Percentiles rank a stretch among this genome's conserved stretches.
Evolutionary conservation across 2,329 filamentous ascomycete species (phyloP).

Genomic region (Mariannaea sp.): DNA sequence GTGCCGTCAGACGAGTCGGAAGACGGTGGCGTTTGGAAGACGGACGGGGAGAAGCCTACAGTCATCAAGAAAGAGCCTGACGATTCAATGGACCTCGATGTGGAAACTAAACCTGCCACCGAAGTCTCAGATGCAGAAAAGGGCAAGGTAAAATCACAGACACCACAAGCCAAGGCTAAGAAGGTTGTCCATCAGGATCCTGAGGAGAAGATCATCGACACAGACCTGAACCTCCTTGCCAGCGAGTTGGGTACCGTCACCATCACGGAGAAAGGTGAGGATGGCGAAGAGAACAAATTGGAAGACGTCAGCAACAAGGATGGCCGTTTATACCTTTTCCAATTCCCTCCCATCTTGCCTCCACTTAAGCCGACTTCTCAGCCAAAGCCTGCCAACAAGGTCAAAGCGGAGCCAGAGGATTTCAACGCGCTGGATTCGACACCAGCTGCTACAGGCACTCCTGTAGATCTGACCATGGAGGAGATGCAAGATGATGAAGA

Average conservation of each 20-base stretch:
- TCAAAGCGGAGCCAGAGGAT: constrained; percentile 51
- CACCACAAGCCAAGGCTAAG: constrained; percentile 34
- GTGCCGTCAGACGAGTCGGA: constrained; percentile 39
- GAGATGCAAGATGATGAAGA: constrained; percentile 23
- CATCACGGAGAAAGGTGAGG: constrained; percentile 39
- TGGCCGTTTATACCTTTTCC: constrained; percentile 66
- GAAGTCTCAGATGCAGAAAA: constrained; percentile 32
- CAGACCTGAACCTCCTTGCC: constrained; percentile 49
- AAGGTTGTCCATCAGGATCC: constrained; percentile 41
- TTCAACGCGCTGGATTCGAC: constrained; percentile 45
- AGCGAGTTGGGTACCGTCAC: constrained; percentile 49
- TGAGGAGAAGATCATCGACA: constrained; percentile 47
- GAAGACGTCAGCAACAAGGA: constrained; percentile 49
- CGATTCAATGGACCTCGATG: constrained; percentile 49
- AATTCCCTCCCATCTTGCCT: constrained; percentile 66
- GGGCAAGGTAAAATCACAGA: constrained; percentile 31
- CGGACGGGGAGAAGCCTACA: constrained; percentile 43
- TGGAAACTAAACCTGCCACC: constrained; percentile 32
- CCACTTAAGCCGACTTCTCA: constrained; percentile 49
- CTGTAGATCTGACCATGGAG: constrained; percentile 52
- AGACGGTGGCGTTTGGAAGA: constrained; percentile 52
- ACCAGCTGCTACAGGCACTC: constrained; percentile 29
- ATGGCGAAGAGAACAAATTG: constrained; percentile 35
- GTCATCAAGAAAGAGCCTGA: constrained; percentile 54
- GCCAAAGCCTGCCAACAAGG: constrained; percentile 33